Evolutionary conservation across 2,329 filamentous ascomycete genomes (phyloP).

Genomic region (Aotearoamyces nothofagi): DNA sequence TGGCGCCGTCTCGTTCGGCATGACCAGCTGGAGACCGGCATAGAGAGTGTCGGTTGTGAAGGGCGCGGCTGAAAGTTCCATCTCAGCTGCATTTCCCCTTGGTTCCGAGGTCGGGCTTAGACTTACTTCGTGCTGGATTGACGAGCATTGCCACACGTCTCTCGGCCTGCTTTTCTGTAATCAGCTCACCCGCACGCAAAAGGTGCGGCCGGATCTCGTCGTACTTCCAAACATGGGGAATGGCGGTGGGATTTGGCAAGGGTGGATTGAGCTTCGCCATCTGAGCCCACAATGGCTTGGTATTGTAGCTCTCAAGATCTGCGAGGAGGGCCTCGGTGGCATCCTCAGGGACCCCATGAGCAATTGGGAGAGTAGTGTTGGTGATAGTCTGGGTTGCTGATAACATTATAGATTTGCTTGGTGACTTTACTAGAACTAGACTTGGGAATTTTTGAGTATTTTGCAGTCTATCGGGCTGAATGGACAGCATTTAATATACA

Average conservation of each 20-base stretch:
- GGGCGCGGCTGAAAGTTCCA: too few relatives aligned
- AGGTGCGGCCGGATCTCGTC: slow-evolving; percentile 1
- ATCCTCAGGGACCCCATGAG: too few relatives aligned
- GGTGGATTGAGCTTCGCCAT: slow-evolving; percentile 32
- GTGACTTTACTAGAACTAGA: too few relatives aligned
- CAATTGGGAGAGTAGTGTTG: neutral
- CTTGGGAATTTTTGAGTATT: too few relatives aligned
- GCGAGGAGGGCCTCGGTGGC: slow-evolving; percentile 1
- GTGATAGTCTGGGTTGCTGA: neutral
- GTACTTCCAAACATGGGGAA: slow-evolving; percentile 2
- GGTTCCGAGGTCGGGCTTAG: too few relatives aligned
- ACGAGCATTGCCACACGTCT: slow-evolving; percentile 1
- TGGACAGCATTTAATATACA: too few relatives aligned
- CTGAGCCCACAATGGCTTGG: slow-evolving; percentile 29
- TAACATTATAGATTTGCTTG: too few relatives aligned
- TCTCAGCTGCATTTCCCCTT: too few relatives aligned
- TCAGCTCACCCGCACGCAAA: neutral
- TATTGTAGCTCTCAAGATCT: slow-evolving; percentile 5
- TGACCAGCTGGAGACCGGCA: slow-evolving; percentile 1
- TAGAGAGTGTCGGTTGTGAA: slow-evolving; percentile 1
- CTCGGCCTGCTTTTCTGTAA: slow-evolving; percentile 2
- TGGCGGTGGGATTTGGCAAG: slow-evolving; percentile 24
- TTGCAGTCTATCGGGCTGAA: too few relatives aligned
- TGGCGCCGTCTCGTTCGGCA: slow-evolving; percentile 1
- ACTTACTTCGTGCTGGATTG: slow-evolving; percentile 5